Evolutionary conservation across 23 red algal genomes (phyloP).

Genomic region (Agarophyton chilense): DNA sequence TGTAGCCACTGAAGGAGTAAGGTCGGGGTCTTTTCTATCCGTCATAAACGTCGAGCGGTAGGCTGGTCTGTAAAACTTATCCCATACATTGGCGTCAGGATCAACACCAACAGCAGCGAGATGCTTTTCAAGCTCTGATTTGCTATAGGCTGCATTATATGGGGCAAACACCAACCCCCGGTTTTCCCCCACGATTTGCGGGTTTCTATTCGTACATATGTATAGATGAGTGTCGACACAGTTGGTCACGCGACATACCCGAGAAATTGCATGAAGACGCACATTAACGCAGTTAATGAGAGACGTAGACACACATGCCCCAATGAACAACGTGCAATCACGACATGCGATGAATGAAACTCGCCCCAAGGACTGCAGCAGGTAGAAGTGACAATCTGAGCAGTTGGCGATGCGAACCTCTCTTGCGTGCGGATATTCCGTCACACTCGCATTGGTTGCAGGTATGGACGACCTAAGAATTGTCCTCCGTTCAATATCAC

Average conservation of each 20-base stretch:
- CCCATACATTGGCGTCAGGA: slow-evolving; percentile 65
- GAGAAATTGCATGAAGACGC: slow-evolving; percentile 57
- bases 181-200: slow-evolving; percentile 79
- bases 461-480: slow-evolving; percentile 58
- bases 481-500: slow-evolving; percentile 66
- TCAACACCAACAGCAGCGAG: slow-evolving; percentile 59
- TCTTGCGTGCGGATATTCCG: slow-evolving; percentile 56
- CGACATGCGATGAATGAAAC: slow-evolving; percentile 78
- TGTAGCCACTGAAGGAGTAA: slow-evolving; percentile 55
- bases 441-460: slow-evolving; percentile 27
- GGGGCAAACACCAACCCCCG: slow-evolving; percentile 83
- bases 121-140: slow-evolving; percentile 36
- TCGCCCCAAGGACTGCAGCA: slow-evolving; percentile 66
- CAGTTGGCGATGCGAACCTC: slow-evolving; percentile 89
- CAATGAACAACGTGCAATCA: slow-evolving; percentile 87
- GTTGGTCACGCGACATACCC: slow-evolving; percentile 76
- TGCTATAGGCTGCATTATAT: slow-evolving; percentile 82
- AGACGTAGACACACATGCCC: slow-evolving; percentile 70
- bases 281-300: slow-evolving; percentile 80
- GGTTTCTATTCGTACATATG: slow-evolving; percentile 72
- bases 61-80: slow-evolving; percentile 73
- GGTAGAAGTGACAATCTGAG: slow-evolving; percentile 82
- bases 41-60: slow-evolving; percentile 8
- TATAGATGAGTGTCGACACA: slow-evolving; percentile 81
- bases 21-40: slow-evolving; percentile 36